Evolutionary conservation across 768 basidiomycete species (phyloP), one percentile per base, ranked within the genome.

Genomic region (Rickenella mellea): DNA sequence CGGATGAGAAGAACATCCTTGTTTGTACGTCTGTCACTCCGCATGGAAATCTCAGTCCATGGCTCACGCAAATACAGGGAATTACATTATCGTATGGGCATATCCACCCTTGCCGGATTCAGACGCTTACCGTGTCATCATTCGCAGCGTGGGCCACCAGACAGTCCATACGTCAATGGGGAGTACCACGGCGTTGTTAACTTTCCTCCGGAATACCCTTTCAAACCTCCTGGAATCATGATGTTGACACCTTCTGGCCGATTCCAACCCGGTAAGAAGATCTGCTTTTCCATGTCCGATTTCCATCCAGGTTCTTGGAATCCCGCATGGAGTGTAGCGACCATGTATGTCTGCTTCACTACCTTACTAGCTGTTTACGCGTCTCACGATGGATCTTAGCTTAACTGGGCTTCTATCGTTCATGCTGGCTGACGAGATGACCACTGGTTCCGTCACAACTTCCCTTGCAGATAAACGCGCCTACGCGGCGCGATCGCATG

Each of bases 211-310:
- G 93, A 97, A 64, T 98, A 97, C 60, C 89, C 88, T 2, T 94
- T 96, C 69, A 94, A 91, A 60, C 92, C 92, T 0, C 93, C 92
- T 40, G 92, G 92, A 42, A 92, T 98, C 66, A 94, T 94, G 76
- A 89, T 92, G 87, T 74, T 80, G 52, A 92, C 90, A 11, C 90
- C 90, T 0, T 88, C 86, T 5, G 90, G 90, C 15, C 78, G 90
- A 45, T 93, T 93, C 63, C 78, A 85, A 50, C 86, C 87, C 17
- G 87, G 90, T 69, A 81, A 79, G 66, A 96, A 92, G 73, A 96
- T 98, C 42, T 97, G 93, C 59, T 94, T 96, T 65, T 94, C 90
- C 19, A 96, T 98, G 91, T 91, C 89, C 3, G 89, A 92, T 61
- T 92, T 90, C 56, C 90, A 92, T 55, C 88, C 90, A 0, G 88